Base-by-base conservation (phyloP, 2,329 filamentous ascomycete species). In the Arthroderma sp. region DNA sequence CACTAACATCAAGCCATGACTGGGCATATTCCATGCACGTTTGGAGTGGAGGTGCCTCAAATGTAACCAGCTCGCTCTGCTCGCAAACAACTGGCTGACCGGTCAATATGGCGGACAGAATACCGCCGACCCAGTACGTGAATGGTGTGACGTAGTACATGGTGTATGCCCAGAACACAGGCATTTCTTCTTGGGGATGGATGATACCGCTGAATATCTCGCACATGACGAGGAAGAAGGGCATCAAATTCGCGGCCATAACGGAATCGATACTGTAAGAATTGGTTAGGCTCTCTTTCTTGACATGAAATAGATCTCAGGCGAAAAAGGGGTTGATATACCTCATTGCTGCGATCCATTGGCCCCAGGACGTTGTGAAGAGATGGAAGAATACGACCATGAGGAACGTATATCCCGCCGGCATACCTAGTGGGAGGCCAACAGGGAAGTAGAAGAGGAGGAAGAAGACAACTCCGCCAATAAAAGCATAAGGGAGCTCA, bases 301-400 rank as follows among this genome's bases (percentile, higher is more conserved):
- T 66, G 82, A 82, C 45, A 77, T 68, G 32, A 77, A 63, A 50
- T 68, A 73, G 59, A 82, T 69, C 29, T 74, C 68, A 48, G 75
- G 71, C 7, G 80, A 56, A 15, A 82, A 58, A 6, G 3, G 8
- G 30, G 15, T 22, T 86, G 50, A 86, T 82, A 0, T 82, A 84
- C 64, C 86, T 82, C 61, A 87, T 87, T 0, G 86, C 84, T 50
- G 80, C 83, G 53, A 91, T 86, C 83, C 83, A 89, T 59, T 87
- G 84, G 15, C 82, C 86, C 83, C 80, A 88, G 52, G 71, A 78
- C 30, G 73, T 74, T 59, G 80, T 75, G 70, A 87, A 88, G 5
- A 88, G 61, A 68, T 79, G 86, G 66, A 87, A 87, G 0, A 89
- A 71, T 56, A 88, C 66, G 0, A 75, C 76, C 81, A 91, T 87